Base-by-base conservation (phyloP, 345 rosid genomes). In the Pistacia vera region DNA sequence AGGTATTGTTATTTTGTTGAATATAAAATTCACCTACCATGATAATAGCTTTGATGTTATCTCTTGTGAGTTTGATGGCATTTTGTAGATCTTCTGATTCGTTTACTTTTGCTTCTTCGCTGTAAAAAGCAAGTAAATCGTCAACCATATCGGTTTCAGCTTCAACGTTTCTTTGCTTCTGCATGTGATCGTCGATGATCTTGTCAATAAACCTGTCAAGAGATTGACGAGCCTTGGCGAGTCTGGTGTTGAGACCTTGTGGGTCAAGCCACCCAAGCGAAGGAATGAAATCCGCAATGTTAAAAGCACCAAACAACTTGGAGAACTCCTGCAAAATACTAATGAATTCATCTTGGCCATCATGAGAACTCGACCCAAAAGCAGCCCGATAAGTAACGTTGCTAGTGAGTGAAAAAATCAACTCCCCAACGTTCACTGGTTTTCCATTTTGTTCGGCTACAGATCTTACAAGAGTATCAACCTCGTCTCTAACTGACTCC, bases 401-500 rank as follows among this genome's bases (percentile, higher is more conserved):
- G 78, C 86, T 87, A 0, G 99, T 97, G 3, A 97, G 79, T 1
- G 87, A 79, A 63, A 94, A 97, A 18, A 94, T 90, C 52, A 81
- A 48, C 80, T 94, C 97, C 4, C 98, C 97, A 2, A 97, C 83
- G 73, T 94, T 97, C 20, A 97, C 60, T 0, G 91, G 35, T 6
- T 77, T 87, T 11, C 98, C 94, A 1, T 80, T 63, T 72, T 79
- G 86, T 49, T 61, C 73, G 5, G 85, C 85, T 8, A 88, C 88
- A 0, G 83, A 12, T 41, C 75, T 81, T 25, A 97, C 82, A 65
- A 81, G 78, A 8, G 51, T 65, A 20, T 91, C 93, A 2, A 97
- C 97, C 83, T 97, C 99, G 5, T 97, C 96, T 2, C 97, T 76
- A 5, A 97, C 97, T 0, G 99, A 94, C 13, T 84, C 91, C 99